A percentile compares a stretch with the other conserved stretches of the same genome.
Evolutionary conservation across 805 yeast genomes (phyloP).

Genomic region (Candida nemodendra): DNA sequence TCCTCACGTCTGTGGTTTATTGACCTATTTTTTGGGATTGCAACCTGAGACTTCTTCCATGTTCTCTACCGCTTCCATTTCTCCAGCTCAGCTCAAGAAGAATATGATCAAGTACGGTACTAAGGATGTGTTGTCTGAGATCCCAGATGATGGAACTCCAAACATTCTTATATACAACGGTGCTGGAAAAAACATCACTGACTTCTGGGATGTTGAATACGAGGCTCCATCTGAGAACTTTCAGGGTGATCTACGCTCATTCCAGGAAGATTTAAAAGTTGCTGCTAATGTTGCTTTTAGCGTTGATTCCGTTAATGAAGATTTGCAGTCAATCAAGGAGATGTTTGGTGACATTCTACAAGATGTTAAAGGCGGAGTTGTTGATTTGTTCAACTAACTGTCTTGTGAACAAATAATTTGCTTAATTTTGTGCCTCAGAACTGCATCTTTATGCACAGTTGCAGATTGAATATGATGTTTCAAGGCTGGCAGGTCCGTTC

Average conservation of each 20-base stretch:
- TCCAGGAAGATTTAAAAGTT: constrained; percentile 19
- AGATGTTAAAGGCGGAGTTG: constrained; percentile 21
- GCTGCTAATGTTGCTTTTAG: constrained; percentile 23
- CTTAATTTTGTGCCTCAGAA: too few relatives aligned
- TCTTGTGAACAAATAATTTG: too few relatives aligned
- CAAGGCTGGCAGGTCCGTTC: not conserved
- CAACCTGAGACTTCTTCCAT: constrained; percentile 73
- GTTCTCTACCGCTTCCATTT: constrained; percentile 55
- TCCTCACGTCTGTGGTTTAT: constrained; percentile 91
- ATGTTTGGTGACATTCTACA: constrained; percentile 21
- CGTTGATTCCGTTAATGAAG: constrained; percentile 22
- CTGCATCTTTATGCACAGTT: constrained; percentile 1
- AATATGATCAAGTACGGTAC: constrained; percentile 70
- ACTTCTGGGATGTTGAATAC: constrained; percentile 50
- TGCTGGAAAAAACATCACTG: constrained; percentile 69
- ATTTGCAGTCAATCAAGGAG: constrained; percentile 20
- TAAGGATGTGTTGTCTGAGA: constrained; percentile 53
- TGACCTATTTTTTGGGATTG: constrained; percentile 83
- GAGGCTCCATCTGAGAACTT: constrained; percentile 7
- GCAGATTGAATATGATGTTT: constrained; percentile 1
- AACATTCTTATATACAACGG: constrained; percentile 78
- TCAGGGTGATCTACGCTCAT: too few relatives aligned
- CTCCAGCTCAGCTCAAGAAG: constrained; percentile 76
- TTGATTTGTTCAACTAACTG: constrained; percentile 10
- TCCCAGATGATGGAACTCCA: constrained; percentile 69